phyloP scores from a whole-genome alignment of 768 basidiomycete genomes.

The Sporobolomyces pararoseus region DNA sequence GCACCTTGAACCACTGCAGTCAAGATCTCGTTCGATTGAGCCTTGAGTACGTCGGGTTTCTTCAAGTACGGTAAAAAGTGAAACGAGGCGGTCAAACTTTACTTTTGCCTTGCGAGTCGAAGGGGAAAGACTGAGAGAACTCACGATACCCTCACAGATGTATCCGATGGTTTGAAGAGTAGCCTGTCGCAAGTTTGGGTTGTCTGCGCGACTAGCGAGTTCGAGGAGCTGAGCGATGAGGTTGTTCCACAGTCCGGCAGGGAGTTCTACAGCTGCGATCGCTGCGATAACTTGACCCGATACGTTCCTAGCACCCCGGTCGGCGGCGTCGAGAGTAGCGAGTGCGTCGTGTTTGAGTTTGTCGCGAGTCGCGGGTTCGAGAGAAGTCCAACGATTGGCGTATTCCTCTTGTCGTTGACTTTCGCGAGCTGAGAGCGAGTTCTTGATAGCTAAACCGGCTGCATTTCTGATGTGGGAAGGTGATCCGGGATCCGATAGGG shows the following conservation, averaged over 20 bases:
- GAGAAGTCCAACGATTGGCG: slow-evolving; percentile 70
- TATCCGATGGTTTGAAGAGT: slow-evolving; percentile 93
- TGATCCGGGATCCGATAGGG: slow-evolving; percentile 71
- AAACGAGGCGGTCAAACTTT: slow-evolving; percentile 2
- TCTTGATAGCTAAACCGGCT: slow-evolving; percentile 96
- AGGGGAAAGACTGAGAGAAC: slow-evolving; percentile 50
- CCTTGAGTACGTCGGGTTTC: slow-evolving; percentile 86
- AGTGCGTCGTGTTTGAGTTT: slow-evolving; percentile 88
- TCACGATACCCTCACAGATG: slow-evolving; percentile 91
- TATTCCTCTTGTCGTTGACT: slow-evolving; percentile 74
- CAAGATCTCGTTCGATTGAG: slow-evolving; percentile 92
- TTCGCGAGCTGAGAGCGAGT: slow-evolving; percentile 86
- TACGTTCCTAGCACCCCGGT: slow-evolving; percentile 71
- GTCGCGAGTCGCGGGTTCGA: slow-evolving; percentile 62
- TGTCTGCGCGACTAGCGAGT: slow-evolving; percentile 72
- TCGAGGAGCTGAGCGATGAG: slow-evolving; percentile 82
- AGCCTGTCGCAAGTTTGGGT: slow-evolving; percentile 62
- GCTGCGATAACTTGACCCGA: slow-evolving; percentile 92
- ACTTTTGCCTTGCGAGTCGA: not conserved
- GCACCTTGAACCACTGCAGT: slow-evolving; percentile 98
- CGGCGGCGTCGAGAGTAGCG: slow-evolving; percentile 69
- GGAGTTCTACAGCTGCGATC: slow-evolving; percentile 88
- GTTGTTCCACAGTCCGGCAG: slow-evolving; percentile 72
- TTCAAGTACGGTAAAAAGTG: slow-evolving; percentile 48
- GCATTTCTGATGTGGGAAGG: slow-evolving; percentile 75